These are phyloP conservation scores for Neurospora cerealis DNA, from an alignment of 495 filamentous ascomycete genomes.

Conservation along the genomic window DNA sequence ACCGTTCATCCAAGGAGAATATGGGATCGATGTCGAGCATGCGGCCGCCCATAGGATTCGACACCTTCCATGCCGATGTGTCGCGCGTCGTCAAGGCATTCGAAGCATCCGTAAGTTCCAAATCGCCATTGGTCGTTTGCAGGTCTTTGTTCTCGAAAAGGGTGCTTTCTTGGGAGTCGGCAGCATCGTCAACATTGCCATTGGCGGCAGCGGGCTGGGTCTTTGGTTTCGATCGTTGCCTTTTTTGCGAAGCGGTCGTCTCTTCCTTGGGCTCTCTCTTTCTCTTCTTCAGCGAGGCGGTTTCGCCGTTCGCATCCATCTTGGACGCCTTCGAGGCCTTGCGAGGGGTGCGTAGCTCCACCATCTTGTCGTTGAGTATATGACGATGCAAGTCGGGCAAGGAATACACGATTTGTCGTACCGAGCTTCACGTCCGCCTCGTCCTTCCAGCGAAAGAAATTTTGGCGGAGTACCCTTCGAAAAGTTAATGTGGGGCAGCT, in stretches of 20 bases:
- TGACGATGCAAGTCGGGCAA: constrained; percentile 1
- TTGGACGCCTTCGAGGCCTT: constrained; percentile 1
- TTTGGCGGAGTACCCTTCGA: constrained; percentile 21
- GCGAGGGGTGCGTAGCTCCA: not conserved
- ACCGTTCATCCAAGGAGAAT: constrained; percentile 76
- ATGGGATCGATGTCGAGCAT: constrained; percentile 67
- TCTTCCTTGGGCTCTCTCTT: constrained; percentile 26
- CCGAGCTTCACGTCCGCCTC: not conserved
- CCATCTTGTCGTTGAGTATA: not conserved
- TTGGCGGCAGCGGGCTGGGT: constrained; percentile 3
- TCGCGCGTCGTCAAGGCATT: not conserved
- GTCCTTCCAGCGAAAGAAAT: constrained; percentile 17
- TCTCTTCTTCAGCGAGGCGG: constrained; percentile 23
- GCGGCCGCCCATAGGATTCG: constrained; percentile 53
- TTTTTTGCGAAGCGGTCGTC: constrained; percentile 12
- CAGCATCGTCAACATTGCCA: constrained; percentile 1
- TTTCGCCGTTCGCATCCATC: constrained; percentile 19
- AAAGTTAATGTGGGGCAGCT: constrained; percentile 23
- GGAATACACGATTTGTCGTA: not conserved
- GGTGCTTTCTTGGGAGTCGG: not conserved
- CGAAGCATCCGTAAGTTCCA: constrained; percentile 7
- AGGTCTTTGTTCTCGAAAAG: not conserved
- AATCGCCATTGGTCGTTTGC: constrained; percentile 3
- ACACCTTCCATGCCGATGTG: constrained; percentile 43
- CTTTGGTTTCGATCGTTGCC: constrained; percentile 17